Conservation (phyloP, 1,284 basidiomycete genomes). For the Pholiota adiposa region DNA sequence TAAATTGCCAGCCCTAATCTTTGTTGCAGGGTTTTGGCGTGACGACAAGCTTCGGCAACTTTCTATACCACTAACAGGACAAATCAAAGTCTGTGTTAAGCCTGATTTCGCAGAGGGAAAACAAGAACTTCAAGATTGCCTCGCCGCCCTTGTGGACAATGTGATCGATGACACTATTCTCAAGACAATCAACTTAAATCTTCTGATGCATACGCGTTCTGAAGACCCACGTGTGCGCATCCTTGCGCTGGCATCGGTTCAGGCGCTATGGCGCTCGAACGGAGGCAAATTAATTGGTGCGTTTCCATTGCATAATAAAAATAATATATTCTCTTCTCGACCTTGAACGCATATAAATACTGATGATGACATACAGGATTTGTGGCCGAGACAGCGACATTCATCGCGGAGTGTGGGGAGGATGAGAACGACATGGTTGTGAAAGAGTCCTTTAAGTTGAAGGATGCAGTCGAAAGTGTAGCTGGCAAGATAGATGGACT, state of each 20-base stretch:
- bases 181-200: conserved; percentile 80
- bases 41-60: conserved; percentile 76
- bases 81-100: conserved; percentile 59
- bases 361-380: conserved; percentile 50
- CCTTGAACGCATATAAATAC: conserved; percentile 8
- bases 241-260: conserved; percentile 71
- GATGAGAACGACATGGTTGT: conserved; percentile 83
- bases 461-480: conserved; percentile 68
- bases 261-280: conserved; percentile 80
- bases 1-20: background rate
- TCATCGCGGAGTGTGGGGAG: conserved; percentile 81
- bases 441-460: conserved; percentile 64
- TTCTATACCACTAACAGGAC: conserved; percentile 61
- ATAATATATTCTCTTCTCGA: conserved; percentile 1
- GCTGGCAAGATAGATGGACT: conserved; percentile 67
- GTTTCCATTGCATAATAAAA: conserved; percentile 33
- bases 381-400: conserved; percentile 79
- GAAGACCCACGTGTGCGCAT: conserved; percentile 73
- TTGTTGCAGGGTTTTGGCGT: conserved; percentile 82
- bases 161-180: conserved; percentile 67
- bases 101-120: conserved; percentile 43
- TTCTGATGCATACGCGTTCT: conserved; percentile 89
- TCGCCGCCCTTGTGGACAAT: conserved; percentile 59
- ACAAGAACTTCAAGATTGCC: conserved; percentile 47
- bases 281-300: conserved; percentile 73